Base-by-base conservation (phyloP, 1,284 basidiomycete genomes). In the Malassezia furfur region DNA sequence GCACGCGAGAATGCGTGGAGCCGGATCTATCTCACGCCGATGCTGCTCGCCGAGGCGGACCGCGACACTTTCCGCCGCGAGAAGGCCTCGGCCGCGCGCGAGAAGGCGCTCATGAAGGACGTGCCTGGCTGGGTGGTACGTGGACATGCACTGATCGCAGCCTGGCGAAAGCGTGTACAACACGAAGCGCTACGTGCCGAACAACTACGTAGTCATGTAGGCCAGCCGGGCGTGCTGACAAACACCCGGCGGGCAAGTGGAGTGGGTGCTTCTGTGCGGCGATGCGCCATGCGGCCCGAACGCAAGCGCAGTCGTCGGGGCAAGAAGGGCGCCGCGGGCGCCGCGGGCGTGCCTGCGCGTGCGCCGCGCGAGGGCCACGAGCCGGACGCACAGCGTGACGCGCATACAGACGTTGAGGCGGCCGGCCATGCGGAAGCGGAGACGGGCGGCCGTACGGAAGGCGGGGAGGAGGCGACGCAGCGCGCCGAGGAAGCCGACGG, bases 41-140 rank as follows among this genome's bases (percentile, higher is more conserved):
- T 96, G 21, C 62, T 77, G 14, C 81, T 91, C 63, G 91, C 91
- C 46, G 91, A 98, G 77, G 84, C 85, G 14, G 91, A 98, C 79
- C 84, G 93, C 57, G 90, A 93, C 76, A 80, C 82, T 48, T 91
- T 87, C 80, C 82, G 90, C 65, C 82, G 90, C 49, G 79, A 85
- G 69, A 81, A 85, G 68, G 90, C 89, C n/a, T 83, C 84, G 46
- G 48, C 86, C 55, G 85, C 79, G 48, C 79, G 90, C 52, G 93
- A 98, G 78, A 82, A 81, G 78, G 85, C 85, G 78, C 89, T 96
- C 72, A 98, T 98, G 91, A 88, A 88, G 79, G 87, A 91, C 70
- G 90, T 96, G 37, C 81, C 82, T 51, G 88, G 84, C 52, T 98
- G 93, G 93, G 69, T 72, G 60, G 66, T 68, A 54, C 48, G 63